Evolutionary conservation across 192 early-diverging fungal genomes (phyloP).

Genomic region (Coemansia sp.): DNA sequence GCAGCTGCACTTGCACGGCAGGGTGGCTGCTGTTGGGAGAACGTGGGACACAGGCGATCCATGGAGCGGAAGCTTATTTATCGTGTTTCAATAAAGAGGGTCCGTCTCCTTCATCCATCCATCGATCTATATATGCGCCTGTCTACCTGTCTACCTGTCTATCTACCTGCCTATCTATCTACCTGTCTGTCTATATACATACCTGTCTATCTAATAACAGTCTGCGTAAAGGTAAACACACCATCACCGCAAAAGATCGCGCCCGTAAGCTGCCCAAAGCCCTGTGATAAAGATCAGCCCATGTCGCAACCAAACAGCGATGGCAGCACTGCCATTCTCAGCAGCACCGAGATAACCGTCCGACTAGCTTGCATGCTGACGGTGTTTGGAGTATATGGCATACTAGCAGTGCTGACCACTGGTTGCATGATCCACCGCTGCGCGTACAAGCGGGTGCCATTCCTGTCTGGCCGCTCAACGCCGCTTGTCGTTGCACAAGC

Average conservation of each 20-base stretch:
- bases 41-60: neutral
- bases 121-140: no score
- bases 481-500: constrained; percentile 28
- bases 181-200: neutral
- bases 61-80: neutral
- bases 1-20: neutral
- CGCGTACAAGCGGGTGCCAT: constrained; percentile 7
- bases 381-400: constrained; percentile 20
- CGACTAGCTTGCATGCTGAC: constrained; percentile 16
- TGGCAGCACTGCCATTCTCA: neutral
- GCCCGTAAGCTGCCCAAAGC: neutral
- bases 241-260: neutral
- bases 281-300: neutral
- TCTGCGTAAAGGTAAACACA: neutral
- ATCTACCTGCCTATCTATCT: neutral
- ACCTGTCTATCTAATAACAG: neutral
- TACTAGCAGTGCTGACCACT: constrained; percentile 19
- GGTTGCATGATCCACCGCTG: constrained; percentile 22
- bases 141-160: neutral
- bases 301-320: neutral
- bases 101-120: neutral
- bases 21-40: neutral
- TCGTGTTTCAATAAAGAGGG: neutral
- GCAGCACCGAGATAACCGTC: constrained; percentile 6
- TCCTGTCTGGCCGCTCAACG: constrained; percentile 21